Evolutionary conservation across 1,284 basidiomycete genomes (phyloP), one percentile per base, ranked within the genome.

Genomic region (Moesziomyces sp.): DNA sequence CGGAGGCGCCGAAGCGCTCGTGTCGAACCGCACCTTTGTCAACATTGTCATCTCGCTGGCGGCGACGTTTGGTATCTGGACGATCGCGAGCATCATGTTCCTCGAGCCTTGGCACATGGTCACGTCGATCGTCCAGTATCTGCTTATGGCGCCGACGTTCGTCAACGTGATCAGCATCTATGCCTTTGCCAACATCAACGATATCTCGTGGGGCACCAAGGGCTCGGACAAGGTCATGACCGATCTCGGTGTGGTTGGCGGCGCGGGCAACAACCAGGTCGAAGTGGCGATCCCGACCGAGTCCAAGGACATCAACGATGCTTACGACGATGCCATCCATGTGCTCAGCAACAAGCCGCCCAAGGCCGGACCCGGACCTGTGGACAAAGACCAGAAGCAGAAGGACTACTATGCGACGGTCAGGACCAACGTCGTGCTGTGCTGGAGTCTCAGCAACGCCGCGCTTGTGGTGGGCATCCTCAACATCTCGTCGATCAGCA

Each of bases 361-460:
- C 48, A 65, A 65, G 34, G 59, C 54, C 6, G 61, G 61, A 3
- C 51, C 52, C 38, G 30, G 49, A 3, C 35, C 49, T n/a, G 65
- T 76, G 3, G 81, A 83, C 43, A 57, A 58, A 19, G 81, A 82
- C 11, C 61, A 65, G 46, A 76, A 76, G 54, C 82, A 83, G 51
- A 75, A 70, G 46, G 82, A 68, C 52, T 80, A 82, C 58, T 86
- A 86, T 58, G 82, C 78, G 0, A 92, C 91, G 80, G 92, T 97
- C 70, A 87, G 94, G 64, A 97, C 94, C 16, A 96, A 95, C 85
- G 93, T 94, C 21, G 86, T 98, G 44, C 86, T 98, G 52, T 88
- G 89, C 4, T 96, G 94, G 91, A 90, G 74, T 26, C 52, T 84
- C 50, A 76, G 66, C 47, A 84, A 84, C 23, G 80, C 76, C 1